Conservation (phyloP, 1,284 basidiomycete species). For the Leccinum subrobustum region DNA sequence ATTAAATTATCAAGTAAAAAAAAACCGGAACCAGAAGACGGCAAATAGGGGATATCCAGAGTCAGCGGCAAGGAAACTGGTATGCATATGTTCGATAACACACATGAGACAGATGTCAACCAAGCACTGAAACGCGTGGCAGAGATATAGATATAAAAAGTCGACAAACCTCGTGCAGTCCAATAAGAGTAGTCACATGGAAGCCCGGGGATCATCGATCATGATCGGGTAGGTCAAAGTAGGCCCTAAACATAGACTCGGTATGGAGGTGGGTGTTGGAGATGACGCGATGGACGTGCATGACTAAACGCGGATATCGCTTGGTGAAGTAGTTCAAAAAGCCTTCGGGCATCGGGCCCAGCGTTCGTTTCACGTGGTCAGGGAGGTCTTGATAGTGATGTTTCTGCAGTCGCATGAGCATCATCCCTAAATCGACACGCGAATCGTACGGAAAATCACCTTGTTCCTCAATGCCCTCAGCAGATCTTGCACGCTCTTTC, state of each 20-base stretch:
- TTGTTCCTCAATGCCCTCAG: slow-evolving; percentile 94
- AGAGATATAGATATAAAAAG: not conserved
- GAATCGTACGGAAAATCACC: slow-evolving; percentile 44
- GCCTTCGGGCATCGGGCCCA: slow-evolving; percentile 90
- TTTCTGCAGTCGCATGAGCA: slow-evolving; percentile 60
- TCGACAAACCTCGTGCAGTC: not conserved
- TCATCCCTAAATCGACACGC: not conserved
- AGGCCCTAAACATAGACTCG: slow-evolving; percentile 85
- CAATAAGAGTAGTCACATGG: not conserved
- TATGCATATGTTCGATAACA: not conserved
- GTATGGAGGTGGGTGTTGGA: slow-evolving; percentile 60
- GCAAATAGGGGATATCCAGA: slow-evolving; percentile 6
- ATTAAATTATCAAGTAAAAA: slow-evolving; percentile 24
- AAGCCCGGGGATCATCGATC: slow-evolving; percentile 23
- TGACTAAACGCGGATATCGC: slow-evolving; percentile 88
- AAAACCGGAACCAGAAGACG: not conserved
- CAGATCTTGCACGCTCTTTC: slow-evolving; percentile 86
- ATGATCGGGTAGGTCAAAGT: slow-evolving; percentile 73
- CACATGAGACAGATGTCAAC: slow-evolving; percentile 8
- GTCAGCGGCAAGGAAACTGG: not conserved
- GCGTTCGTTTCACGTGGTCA: slow-evolving; percentile 81
- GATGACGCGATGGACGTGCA: slow-evolving; percentile 89
- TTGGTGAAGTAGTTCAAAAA: slow-evolving; percentile 92
- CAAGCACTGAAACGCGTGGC: not conserved
- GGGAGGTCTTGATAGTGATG: slow-evolving; percentile 97